phyloP scores from a whole-genome alignment of 2,329 filamentous ascomycete genomes.

The Fusarium tricinctum region DNA sequence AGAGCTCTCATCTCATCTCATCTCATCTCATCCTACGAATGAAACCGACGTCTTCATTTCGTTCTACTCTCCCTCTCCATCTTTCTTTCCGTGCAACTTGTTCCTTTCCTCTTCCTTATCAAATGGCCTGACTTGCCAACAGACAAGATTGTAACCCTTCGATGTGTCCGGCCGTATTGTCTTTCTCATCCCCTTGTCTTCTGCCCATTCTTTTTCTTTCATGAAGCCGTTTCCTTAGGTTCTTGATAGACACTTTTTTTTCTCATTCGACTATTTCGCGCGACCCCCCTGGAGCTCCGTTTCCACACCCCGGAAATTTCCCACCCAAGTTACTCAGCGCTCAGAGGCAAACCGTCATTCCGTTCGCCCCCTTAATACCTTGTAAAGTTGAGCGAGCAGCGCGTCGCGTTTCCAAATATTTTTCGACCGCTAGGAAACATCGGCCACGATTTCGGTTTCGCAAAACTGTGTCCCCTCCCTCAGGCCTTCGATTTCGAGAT shows the following conservation, averaged over 20 bases:
- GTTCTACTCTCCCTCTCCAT: constrained; percentile 12
- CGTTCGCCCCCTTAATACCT: constrained; percentile 45
- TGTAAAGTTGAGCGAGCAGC: constrained; percentile 49
- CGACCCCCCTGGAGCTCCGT: constrained; percentile 45
- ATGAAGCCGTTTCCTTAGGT: constrained; percentile 49
- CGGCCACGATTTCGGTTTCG: constrained; percentile 39
- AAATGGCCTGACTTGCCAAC: constrained; percentile 26
- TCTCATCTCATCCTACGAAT: constrained; percentile 38
- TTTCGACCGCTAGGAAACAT: constrained; percentile 36
- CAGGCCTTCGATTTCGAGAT: constrained; percentile 47
- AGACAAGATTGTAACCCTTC: constrained; percentile 37
- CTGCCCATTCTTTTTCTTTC: constrained; percentile 47
- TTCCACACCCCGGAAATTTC: constrained; percentile 48
- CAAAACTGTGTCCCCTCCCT: constrained; percentile 35
- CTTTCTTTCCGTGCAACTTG: constrained; percentile 23
- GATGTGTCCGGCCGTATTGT: constrained; percentile 54
- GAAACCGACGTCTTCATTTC: constrained; percentile 32
- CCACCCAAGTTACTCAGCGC: constrained; percentile 30
- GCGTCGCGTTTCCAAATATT: constrained; percentile 52
- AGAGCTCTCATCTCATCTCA: constrained; percentile 28
- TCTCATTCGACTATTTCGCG: constrained; percentile 26
- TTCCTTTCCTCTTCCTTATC: constrained; percentile 7
- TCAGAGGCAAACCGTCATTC: constrained; percentile 43
- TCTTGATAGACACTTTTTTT: constrained; percentile 37
- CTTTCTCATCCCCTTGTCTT: constrained; percentile 39